phyloP scores from a whole-genome alignment of 2,329 filamentous ascomycete genomes.

The Penicillium sp. region DNA sequence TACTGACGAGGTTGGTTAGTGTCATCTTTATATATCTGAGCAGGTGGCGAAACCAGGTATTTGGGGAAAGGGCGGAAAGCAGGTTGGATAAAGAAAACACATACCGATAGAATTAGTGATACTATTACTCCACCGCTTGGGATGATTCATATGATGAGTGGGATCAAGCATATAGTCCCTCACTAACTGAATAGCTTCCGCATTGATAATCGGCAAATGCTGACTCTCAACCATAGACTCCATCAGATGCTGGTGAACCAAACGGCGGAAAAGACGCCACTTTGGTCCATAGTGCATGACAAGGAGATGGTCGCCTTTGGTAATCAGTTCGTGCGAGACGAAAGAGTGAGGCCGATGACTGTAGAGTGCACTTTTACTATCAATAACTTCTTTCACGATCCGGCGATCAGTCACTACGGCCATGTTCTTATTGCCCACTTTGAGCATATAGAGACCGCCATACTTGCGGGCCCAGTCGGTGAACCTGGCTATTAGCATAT shows the following conservation, averaged over 20 bases:
- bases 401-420: neutral
- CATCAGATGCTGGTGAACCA: neutral
- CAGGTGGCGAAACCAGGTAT: too few species aligned
- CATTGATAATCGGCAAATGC: neutral
- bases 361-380: neutral
- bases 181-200: neutral
- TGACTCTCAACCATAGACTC: neutral
- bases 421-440: neutral
- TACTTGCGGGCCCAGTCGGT: neutral
- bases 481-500: neutral
- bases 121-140: neutral
- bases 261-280: neutral
- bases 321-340: neutral
- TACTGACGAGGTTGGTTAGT: neutral
- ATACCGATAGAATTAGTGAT: neutral
- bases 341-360: neutral
- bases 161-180: neutral
- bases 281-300: neutral
- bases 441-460: neutral
- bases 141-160: neutral
- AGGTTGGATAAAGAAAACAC: neutral
- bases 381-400: neutral
- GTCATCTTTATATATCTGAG: too few species aligned
- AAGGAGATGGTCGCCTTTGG: neutral
- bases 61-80: too few species aligned